Base-by-base conservation (phyloP, 371 early-diverging fungal genomes). In the Syncephalastrum contaminatum region DNA sequence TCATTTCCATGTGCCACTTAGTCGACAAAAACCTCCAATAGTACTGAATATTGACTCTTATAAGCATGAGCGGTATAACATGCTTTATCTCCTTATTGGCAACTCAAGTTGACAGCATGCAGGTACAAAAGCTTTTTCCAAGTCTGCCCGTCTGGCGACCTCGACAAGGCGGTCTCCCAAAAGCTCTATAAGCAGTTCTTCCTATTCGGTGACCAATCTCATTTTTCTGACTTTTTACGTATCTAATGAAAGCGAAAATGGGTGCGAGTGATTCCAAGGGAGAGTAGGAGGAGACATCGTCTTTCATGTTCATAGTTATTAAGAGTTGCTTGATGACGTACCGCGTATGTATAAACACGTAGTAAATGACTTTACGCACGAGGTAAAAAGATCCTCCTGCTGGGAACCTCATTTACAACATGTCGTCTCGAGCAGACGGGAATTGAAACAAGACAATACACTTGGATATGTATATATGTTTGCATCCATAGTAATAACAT, bases 131-230 rank as follows among this genome's bases (percentile, higher is more conserved):
- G 95, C 4, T 96, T 96, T 66, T 69, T 92, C 49, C 88, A 89
- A 67, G 95, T 94, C 64, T 93, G 94, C 62, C 96, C 96, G 8
- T 69, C 81, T 12, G 96, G 95, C 25, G 75, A 86, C 61, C 80
- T 97, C 42, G 88, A 90, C 72, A 81, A 85, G 64, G 70, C 84
- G 7, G 93, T 92, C 58, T 95, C 96, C 62, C 87, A 87, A 69
- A 88, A 89, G 55, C 92, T 96, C 43, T 97, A 95, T 80, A 92
- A 95, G 72, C 90, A 90, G 62, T 96, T 93, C 76, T 97, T 96
- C 64, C 96, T 96, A 12, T 96, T 97, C 65, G 96, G 96, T 19
- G 95, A 97, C 69, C 82, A 95, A 3, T 81, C 88, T 47, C 73
- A 80, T 25, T 97, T 94, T 68, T 91, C 96, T 18, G 91, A 93